A percentile compares a stretch with the other conserved stretches of the same genome.
Conservation (phyloP, 345 rosid genomes). For the Melaleuca quinquenervia region DNA sequence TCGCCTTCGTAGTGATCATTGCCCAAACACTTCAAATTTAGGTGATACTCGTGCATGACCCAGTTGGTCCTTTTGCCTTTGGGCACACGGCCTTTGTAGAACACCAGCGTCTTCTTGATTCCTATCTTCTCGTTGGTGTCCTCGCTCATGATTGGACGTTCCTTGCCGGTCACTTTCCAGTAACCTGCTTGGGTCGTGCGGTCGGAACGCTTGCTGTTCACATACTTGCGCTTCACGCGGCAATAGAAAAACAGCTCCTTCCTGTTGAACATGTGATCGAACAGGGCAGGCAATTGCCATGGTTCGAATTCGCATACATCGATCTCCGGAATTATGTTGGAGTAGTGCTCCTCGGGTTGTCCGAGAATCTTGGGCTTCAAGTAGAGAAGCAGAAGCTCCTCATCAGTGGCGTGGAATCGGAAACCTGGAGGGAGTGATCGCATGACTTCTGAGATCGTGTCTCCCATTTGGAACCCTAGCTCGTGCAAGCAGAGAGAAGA, state of each 20-base stretch:
- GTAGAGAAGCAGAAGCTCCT: constrained; percentile 21
- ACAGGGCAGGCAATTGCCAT: constrained; percentile 28
- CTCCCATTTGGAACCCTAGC: neutral
- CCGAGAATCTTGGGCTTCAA: constrained; percentile 22
- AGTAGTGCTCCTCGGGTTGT: neutral
- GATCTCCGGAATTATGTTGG: constrained; percentile 16
- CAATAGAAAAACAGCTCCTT: constrained; percentile 31
- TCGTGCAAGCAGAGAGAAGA: neutral
- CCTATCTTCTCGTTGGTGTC: constrained; percentile 12
- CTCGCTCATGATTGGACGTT: constrained; percentile 3
- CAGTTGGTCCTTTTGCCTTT: constrained; percentile 11
- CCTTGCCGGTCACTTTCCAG: constrained; percentile 44
- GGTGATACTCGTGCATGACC: constrained; percentile 29
- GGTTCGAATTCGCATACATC: constrained; percentile 30
- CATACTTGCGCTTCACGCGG: constrained; percentile 9
- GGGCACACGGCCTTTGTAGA: constrained; percentile 2
- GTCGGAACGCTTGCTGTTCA: constrained; percentile 2
- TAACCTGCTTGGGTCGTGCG: constrained; percentile 30
- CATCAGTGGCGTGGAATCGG: constrained; percentile 36
- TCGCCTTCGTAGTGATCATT: neutral
- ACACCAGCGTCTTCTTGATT: constrained; percentile 28
- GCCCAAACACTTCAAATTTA: constrained; percentile 1
- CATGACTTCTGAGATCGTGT: neutral
- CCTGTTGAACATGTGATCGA: constrained; percentile 2
- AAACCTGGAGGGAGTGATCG: constrained; percentile 7